phyloP scores from a whole-genome alignment of 768 basidiomycete genomes.

The Agaricus blazei region DNA sequence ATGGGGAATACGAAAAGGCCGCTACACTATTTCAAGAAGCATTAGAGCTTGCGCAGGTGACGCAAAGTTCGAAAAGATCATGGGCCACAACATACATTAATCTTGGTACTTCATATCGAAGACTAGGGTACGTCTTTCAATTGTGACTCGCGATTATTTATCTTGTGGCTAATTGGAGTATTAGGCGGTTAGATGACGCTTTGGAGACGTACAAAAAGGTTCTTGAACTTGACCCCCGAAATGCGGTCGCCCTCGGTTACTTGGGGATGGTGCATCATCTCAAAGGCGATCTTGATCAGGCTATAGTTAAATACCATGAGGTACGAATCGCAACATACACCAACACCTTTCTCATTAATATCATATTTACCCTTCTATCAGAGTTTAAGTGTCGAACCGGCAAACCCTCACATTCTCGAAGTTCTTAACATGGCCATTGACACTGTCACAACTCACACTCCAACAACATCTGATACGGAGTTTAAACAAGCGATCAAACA shows the following conservation, averaged over 20 bases:
- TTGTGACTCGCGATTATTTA: background rate
- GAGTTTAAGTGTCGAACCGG: constrained; percentile 79
- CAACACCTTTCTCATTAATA: background rate
- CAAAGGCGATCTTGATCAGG: constrained; percentile 63
- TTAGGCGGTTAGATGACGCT: constrained; percentile 57
- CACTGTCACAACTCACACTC: constrained; percentile 17
- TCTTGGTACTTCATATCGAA: constrained; percentile 84
- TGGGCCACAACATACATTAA: constrained; percentile 93
- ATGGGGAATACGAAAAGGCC: constrained; percentile 74
- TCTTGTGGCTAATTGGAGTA: background rate
- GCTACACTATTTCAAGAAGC: constrained; percentile 67
- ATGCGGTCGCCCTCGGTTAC: constrained; percentile 76
- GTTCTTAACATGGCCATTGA: constrained; percentile 80
- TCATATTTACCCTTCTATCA: constrained; percentile 19
- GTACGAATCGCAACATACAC: constrained; percentile 29
- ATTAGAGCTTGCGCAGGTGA: constrained; percentile 75
- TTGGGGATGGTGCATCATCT: constrained; percentile 88
- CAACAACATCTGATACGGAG: background rate
- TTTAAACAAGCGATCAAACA: constrained; percentile 8
- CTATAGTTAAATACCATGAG: constrained; percentile 91
- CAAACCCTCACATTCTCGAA: constrained; percentile 77
- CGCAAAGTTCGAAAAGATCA: constrained; percentile 77
- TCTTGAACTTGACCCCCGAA: constrained; percentile 81
- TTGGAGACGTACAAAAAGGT: constrained; percentile 71
- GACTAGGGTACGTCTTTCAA: constrained; percentile 53